Conservation (phyloP, 306 rosid genomes). For the Benincasa hispida region DNA sequence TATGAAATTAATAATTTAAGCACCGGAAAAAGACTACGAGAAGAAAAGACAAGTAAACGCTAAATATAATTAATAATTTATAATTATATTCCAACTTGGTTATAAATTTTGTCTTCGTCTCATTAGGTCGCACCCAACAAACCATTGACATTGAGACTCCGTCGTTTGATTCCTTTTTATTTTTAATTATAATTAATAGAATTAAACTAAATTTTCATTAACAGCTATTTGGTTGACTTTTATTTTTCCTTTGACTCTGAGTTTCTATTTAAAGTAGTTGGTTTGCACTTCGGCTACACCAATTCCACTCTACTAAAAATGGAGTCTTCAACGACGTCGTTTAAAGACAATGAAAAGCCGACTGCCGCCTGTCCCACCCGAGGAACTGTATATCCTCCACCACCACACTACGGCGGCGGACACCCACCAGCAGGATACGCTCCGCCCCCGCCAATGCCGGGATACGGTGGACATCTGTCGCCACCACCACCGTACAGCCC, state of each 20-base stretch:
- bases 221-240: neutral
- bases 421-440: neutral
- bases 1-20: too few relatives aligned
- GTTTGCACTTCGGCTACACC: neutral
- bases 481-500: neutral
- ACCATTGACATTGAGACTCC: too few relatives aligned
- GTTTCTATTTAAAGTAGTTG: neutral
- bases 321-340: neutral
- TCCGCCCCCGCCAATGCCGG: neutral
- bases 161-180: too few relatives aligned
- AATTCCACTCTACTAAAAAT: neutral
- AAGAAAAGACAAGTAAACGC: too few relatives aligned
- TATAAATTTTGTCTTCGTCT: too few relatives aligned
- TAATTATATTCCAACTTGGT: too few relatives aligned
- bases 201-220: neutral
- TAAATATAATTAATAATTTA: too few relatives aligned
- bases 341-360: slow-evolving; percentile 8
- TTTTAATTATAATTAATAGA: too few relatives aligned
- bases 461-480: neutral
- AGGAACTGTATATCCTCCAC: neutral
- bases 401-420: neutral
- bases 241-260: neutral
- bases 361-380: neutral
- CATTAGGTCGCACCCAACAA: too few relatives aligned
- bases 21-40: too few relatives aligned